Evolutionary conservation across 208 protist genomes (phyloP), one percentile per base, ranked within the genome.

Genomic region (Leishmania tarentolae): DNA sequence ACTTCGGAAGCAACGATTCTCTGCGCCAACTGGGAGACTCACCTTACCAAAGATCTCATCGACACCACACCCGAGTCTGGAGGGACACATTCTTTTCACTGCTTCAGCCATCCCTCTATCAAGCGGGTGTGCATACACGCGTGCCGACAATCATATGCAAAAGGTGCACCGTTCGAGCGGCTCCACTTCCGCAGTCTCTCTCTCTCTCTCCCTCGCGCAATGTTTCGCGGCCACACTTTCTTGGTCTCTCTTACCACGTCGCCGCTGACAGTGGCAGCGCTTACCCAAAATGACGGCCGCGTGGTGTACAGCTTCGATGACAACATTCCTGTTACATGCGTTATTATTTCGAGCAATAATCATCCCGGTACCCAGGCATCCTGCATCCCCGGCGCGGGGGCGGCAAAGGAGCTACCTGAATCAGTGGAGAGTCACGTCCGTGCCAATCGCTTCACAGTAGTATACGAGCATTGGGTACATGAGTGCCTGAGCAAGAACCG

Each of bases 401-500:
- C 42, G 56, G 8, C 66, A 6, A 79, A 83, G 44, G 37, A 24
- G 28, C 66, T 86, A 19, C 3, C 65, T 6, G 46, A 31, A 46
- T 76, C 70, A 2, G 4, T 78, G 66, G 59, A 77, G 31, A 50
- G 76, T 17, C 87, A 47, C 70, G 42, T 91, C 24, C 89, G 89
- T 28, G 79, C 81, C 13, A 75, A 82, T 44, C 91, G 89, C 5
- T 52, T 95, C 42, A 84, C 89, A 0, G 83, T 95, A 44, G 75
- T 95, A 8, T 89, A 89, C 35, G 89, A 91, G 66, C 68, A 70
- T 46, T 95, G 88, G 88, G 85, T 95, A 57, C 83, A 86, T 46
- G 80, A 85, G 75, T 91, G 87, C 71, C 79, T 83, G 4, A 46
- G 81, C 3, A 82, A 57, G 6, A 61, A 59, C 8, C 80, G 70